Evolutionary conservation across 257 asterid species (phyloP).

Genomic region (Fraxinus quadrangulata): DNA sequence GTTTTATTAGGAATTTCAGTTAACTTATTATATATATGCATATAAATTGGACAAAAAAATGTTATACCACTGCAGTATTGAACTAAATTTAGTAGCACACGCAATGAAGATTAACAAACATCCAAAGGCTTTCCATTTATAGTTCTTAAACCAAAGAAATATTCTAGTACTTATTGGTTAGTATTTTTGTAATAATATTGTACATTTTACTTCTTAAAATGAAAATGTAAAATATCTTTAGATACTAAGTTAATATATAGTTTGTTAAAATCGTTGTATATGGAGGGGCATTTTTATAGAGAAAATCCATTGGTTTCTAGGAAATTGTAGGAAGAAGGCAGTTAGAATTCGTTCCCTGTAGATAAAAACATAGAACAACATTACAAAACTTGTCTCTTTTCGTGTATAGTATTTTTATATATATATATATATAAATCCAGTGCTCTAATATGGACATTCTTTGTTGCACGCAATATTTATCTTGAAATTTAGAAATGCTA

Average conservation of each 20-base stretch:
- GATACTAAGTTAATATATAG: not conserved
- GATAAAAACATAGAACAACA: not conserved
- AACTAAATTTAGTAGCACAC: not conserved
- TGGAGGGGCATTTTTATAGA: not conserved
- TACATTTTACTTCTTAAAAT: not conserved
- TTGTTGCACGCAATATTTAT: not conserved
- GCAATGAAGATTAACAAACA: not conserved
- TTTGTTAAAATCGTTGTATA: not conserved
- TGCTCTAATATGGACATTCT: not conserved
- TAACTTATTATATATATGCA: not conserved
- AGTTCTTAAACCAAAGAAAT: not conserved
- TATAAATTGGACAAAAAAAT: too few species aligned
- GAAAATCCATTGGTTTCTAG: not conserved
- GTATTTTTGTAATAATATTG: not conserved
- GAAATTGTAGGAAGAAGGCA: not conserved
- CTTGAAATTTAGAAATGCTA: not conserved
- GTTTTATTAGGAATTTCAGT: not conserved
- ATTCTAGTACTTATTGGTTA: not conserved
- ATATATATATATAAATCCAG: not conserved
- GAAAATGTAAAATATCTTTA: not conserved
- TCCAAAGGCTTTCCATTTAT: not conserved
- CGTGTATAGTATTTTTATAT: too few species aligned
- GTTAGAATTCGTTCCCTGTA: not conserved
- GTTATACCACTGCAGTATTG: not conserved
- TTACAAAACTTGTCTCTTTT: not conserved